Percentiles rank a stretch among this genome's conserved stretches.
These are phyloP conservation scores for Taiozyma sp. DNA, from an alignment of 1,139 yeast genomes.

Conservation along the genomic window DNA sequence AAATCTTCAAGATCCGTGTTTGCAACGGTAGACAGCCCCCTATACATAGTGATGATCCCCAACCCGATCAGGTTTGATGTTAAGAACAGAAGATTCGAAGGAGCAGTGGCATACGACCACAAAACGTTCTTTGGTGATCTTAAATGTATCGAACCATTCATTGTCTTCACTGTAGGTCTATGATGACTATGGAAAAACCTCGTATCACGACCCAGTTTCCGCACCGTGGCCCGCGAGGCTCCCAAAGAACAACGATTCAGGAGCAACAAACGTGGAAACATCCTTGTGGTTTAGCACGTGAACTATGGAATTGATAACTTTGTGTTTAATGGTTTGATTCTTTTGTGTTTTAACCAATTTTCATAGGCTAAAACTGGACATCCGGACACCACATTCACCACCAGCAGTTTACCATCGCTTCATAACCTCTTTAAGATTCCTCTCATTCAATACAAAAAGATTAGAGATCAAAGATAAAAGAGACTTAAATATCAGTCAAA, in stretches of 20 bases:
- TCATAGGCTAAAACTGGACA: background rate
- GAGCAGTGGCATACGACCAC: conserved; percentile 21
- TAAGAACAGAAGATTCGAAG: conserved; percentile 17
- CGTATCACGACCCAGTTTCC: background rate
- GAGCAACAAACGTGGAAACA: too few species aligned
- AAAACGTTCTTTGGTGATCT: conserved; percentile 3
- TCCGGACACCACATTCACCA: background rate
- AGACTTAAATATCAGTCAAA: background rate
- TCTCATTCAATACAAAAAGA: too few species aligned
- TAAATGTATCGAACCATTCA: background rate
- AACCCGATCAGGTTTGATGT: conserved; percentile 16
- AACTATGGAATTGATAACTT: too few species aligned
- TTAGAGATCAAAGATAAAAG: too few species aligned
- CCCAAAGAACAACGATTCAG: too few species aligned
- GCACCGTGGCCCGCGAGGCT: background rate
- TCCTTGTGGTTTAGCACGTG: too few species aligned
- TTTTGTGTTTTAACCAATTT: too few species aligned
- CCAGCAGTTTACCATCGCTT: background rate
- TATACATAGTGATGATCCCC: conserved; percentile 14
- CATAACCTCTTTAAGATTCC: background rate
- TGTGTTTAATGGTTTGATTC: too few species aligned
- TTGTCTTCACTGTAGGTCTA: background rate
- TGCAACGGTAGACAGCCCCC: conserved; percentile 10
- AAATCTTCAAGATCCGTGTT: background rate
- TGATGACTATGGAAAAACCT: background rate